Base-by-base conservation (phyloP, 768 basidiomycete species). In the Pulveroboletus sp. region DNA sequence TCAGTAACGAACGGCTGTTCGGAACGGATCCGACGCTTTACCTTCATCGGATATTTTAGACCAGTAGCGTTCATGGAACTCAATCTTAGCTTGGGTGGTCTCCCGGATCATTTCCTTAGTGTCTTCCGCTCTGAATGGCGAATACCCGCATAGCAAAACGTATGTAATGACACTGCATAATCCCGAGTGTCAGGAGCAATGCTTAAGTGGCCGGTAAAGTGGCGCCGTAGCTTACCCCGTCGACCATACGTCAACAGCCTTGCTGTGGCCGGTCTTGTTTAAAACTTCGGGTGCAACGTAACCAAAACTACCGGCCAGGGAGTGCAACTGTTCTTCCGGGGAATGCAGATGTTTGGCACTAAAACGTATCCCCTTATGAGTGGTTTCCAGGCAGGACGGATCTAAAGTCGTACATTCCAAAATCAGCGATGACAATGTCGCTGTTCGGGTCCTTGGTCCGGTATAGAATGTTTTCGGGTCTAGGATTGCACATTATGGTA, bases 41-140 rank as follows among this genome's bases (percentile, higher is more conserved):
- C 91, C 91, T 69, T 85, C 78, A 3, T 72, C 62, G 2, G 89
- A 90, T 33, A 95, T 80, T 50, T 95, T 97, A 68, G 82, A 80
- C 97, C 97, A 99, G 53, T 94, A 99, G 29, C 84, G 77, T 24
- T 94, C 90, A 56, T 97, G 95, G 65, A 99, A 98, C 56, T 88
- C 86, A 40, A 97, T 77, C 58, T 82, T 84, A 0, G 86, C 94
- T 32, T 79, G 80, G 0, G 82, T 85, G n/a, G 91, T 95, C 67
- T 98, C 93, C 25, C 80, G 77, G 43, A 88, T 75, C 32, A 97
- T 77, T 40, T 83, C 80, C 49, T 80, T 78, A 43, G 80, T 70
- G 59, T 94, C 87, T 21, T 91, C 87, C 0, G 88, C 85, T 36
- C 92, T 80, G 76, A 98, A 98, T 0, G 97, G 97, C 2, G 89